These are phyloP conservation scores for Articulospora tetracladia DNA, from an alignment of 495 filamentous ascomycete genomes.

Conservation along the genomic window DNA sequence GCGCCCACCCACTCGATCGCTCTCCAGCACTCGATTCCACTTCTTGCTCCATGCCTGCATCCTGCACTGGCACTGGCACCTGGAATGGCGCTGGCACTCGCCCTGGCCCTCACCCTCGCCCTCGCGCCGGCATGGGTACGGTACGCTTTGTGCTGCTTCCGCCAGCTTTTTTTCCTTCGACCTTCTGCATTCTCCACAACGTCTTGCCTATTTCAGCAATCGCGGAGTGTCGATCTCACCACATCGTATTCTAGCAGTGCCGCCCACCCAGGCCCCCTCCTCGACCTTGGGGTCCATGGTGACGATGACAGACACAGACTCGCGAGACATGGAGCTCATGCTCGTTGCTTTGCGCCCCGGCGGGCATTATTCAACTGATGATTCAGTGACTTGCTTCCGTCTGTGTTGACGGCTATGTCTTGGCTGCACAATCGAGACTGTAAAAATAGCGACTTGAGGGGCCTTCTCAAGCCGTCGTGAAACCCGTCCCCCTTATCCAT, in stretches of 20 bases:
- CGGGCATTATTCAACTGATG: not conserved
- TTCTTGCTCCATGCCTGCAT: too few relatives aligned
- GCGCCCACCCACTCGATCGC: too few relatives aligned
- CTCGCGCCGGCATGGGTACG: too few relatives aligned
- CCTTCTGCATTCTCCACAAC: not conserved
- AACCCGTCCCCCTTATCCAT: not conserved
- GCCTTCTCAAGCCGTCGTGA: not conserved
- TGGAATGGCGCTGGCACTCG: too few relatives aligned
- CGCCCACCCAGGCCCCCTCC: not conserved
- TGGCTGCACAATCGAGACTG: not conserved
- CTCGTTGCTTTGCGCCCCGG: not conserved
- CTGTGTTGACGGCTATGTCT: not conserved
- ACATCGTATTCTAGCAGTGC: not conserved
- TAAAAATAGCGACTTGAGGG: not conserved
- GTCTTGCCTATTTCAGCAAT: not conserved
- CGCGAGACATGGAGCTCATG: not conserved
- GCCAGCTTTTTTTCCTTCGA: not conserved
- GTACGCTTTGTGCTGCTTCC: not conserved
- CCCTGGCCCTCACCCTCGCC: too few relatives aligned
- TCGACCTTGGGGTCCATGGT: not conserved
- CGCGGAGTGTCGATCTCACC: not conserved
- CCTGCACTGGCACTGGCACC: too few relatives aligned
- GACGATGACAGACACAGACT: too few relatives aligned
- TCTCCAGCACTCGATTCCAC: not conserved
- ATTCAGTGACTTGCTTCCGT: not conserved